Percentiles rank a stretch among this genome's conserved stretches.
These are phyloP conservation scores for Colletotrichum aenigma DNA, from an alignment of 2,329 filamentous ascomycete genomes.

Conservation along the genomic window DNA sequence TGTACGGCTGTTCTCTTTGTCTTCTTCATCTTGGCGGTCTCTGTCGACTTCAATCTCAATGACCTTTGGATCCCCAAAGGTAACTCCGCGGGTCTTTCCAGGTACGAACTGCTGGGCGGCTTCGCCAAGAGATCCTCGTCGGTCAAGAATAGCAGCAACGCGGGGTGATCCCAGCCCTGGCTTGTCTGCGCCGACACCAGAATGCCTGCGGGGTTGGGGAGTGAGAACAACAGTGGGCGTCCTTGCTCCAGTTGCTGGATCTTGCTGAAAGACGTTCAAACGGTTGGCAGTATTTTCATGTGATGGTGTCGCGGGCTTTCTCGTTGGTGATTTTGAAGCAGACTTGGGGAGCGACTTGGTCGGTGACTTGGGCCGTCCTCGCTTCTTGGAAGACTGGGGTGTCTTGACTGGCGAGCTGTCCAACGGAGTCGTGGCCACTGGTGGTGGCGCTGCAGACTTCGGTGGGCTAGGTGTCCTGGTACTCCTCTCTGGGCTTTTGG, in stretches of 20 bases:
- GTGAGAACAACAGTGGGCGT: conserved; percentile 70
- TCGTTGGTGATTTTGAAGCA: conserved; percentile 13
- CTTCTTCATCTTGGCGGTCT: conserved; percentile 65
- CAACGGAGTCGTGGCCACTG: neutral
- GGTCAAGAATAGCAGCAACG: conserved; percentile 73
- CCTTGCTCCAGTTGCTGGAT: conserved; percentile 56
- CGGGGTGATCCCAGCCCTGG: conserved; percentile 77
- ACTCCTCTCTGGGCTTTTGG: neutral
- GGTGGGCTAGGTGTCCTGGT: conserved; percentile 18
- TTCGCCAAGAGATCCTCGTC: conserved; percentile 74
- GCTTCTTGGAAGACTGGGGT: conserved; percentile 15
- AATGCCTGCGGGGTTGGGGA: conserved; percentile 63
- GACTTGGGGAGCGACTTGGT: neutral
- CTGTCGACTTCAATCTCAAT: conserved; percentile 68
- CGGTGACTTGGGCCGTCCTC: conserved; percentile 7
- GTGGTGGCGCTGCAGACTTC: conserved; percentile 13
- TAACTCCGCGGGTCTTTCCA: conserved; percentile 52
- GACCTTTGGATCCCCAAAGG: conserved; percentile 68
- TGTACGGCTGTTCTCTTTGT: conserved; percentile 62
- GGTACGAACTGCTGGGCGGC: conserved; percentile 67
- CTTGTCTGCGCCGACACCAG: conserved; percentile 72
- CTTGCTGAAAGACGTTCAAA: conserved; percentile 54
- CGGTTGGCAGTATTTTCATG: conserved; percentile 21
- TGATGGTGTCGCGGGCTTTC: conserved; percentile 36
- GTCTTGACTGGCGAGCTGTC: conserved; percentile 29